A percentile compares a stretch with the other conserved stretches of the same genome.
These are phyloP conservation scores for Globisporangium megalacanthum DNA, from an alignment of 352 stramenopile species.

Conservation along the genomic window DNA sequence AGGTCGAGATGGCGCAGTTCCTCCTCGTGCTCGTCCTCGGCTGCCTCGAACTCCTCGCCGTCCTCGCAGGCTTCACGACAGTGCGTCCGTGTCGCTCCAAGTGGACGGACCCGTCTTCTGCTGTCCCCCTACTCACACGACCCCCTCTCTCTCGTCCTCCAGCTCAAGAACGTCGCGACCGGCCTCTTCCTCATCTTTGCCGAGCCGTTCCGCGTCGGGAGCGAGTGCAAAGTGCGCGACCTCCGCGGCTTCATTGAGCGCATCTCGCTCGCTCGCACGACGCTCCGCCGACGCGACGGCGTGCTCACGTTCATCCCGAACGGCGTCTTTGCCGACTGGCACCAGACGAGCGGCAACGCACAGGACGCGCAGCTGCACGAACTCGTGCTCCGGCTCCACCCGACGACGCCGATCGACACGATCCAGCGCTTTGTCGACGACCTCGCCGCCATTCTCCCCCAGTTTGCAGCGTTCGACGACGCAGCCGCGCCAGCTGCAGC, in stretches of 20 bases:
- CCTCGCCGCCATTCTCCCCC: constrained; percentile 21
- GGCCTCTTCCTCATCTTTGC: constrained; percentile 83
- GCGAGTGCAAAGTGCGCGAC: constrained; percentile 42
- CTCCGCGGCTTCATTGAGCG: constrained; percentile 65
- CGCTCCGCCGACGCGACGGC: constrained; percentile 56
- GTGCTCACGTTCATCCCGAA: constrained; percentile 77
- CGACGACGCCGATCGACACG: constrained; percentile 29
- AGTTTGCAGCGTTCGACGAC: constrained; percentile 26
- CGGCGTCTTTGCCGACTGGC: constrained; percentile 65
- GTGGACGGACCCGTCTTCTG: too few relatives aligned
- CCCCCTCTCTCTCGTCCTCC: background rate
- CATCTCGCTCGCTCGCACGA: constrained; percentile 72
- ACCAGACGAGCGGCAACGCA: constrained; percentile 59
- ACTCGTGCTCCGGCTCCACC: constrained; percentile 36
- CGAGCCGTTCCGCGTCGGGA: constrained; percentile 73
- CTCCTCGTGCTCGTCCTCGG: constrained; percentile 65
- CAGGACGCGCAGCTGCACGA: constrained; percentile 48
- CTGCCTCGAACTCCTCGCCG: constrained; percentile 50
- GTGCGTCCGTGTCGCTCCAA: constrained; percentile 19
- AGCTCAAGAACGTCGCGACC: constrained; percentile 81
- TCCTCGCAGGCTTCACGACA: constrained; percentile 63
- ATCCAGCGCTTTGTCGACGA: constrained; percentile 46
- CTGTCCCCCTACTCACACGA: too few relatives aligned
- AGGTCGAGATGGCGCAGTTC: constrained; percentile 51
- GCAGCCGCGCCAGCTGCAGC: background rate